Conservation (phyloP, 768 basidiomycete species). For the Leccinum pellstonianum region DNA sequence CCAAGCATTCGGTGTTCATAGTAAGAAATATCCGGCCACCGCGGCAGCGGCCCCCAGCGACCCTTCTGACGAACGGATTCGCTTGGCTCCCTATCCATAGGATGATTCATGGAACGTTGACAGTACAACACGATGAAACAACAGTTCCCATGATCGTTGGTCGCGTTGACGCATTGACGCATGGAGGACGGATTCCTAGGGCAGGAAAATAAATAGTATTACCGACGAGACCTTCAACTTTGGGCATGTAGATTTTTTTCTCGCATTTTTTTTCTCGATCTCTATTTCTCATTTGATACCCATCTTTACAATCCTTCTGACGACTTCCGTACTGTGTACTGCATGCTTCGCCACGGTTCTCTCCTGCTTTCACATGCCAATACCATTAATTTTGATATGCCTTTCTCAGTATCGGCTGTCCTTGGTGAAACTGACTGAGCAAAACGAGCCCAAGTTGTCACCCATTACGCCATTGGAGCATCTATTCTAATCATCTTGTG, state of each 20-base stretch:
- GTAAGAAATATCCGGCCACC: conserved; percentile 18
- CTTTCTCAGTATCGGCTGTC: neutral
- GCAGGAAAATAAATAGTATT: neutral
- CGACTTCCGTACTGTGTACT: neutral
- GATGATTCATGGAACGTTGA: conserved; percentile 5
- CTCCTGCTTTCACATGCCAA: neutral
- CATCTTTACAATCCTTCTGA: neutral
- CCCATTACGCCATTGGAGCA: neutral
- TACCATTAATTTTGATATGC: neutral
- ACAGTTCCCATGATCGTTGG: neutral
- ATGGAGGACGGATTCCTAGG: conserved; percentile 1
- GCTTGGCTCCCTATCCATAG: conserved; percentile 39
- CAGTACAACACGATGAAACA: conserved; percentile 2
- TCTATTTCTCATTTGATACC: neutral
- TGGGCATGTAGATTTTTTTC: neutral
- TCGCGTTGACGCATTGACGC: neutral
- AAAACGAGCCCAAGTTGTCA: neutral
- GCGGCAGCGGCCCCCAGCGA: conserved; percentile 4
- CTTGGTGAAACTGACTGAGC: neutral
- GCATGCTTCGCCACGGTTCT: neutral
- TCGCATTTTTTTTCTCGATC: neutral
- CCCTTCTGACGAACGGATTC: conserved; percentile 38
- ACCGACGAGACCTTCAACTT: neutral
- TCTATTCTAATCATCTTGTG: neutral
- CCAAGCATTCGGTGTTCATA: conserved; percentile 40